A percentile compares a stretch with the other conserved stretches of the same genome.
phyloP scores from a whole-genome alignment of 208 protist species.

The Acanthamoeba castellanii region DNA sequence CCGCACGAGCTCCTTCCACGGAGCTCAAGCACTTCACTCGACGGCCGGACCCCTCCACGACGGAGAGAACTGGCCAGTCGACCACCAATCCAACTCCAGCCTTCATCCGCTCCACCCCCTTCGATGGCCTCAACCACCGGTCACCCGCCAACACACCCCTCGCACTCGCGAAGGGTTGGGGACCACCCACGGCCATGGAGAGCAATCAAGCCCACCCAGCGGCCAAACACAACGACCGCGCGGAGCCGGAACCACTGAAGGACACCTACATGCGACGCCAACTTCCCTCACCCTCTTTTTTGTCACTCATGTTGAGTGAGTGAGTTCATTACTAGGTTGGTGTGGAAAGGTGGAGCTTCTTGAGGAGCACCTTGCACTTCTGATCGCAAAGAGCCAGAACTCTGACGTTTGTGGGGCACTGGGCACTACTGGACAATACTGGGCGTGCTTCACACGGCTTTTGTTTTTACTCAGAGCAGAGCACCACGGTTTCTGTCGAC shows the following conservation, averaged over 20 bases:
- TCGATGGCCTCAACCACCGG: background rate
- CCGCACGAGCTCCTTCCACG: background rate
- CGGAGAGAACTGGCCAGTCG: background rate
- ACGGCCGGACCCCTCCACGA: no score
- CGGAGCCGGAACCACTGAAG: background rate
- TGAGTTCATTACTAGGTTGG: no score
- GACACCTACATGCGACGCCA: slow-evolving; percentile 12
- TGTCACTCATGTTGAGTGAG: background rate
- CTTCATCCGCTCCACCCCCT: background rate
- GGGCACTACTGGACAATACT: no score
- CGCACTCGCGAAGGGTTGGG: background rate
- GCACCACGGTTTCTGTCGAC: background rate
- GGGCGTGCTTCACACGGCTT: no score
- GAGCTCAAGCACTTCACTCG: no score
- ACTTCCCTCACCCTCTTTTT: slow-evolving; percentile 8
- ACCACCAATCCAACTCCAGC: background rate
- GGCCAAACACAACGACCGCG: no score
- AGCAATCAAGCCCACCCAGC: background rate
- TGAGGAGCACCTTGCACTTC: no score
- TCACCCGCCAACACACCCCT: background rate
- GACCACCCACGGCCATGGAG: background rate
- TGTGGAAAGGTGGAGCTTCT: no score
- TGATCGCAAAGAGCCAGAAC: no score
- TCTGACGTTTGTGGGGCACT: no score
- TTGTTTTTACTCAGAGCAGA: background rate